Evolutionary conservation across 2,329 filamentous ascomycete species (phyloP), one percentile per base, ranked within the genome.

Genomic region (Nemania bipapillata): DNA sequence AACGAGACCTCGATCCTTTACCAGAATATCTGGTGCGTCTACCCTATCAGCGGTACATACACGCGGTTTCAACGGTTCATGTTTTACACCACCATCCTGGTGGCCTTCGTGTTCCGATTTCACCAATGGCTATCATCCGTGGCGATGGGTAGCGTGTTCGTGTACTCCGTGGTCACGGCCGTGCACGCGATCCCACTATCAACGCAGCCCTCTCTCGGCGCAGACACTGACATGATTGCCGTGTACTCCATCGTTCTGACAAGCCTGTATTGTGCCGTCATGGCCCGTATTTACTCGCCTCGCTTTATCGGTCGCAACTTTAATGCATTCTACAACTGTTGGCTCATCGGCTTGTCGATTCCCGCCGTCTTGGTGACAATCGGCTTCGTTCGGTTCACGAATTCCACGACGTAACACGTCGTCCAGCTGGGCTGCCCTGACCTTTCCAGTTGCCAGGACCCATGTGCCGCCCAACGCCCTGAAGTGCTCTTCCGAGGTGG

Each of bases 271-370:
- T n/a, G 35, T 20, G 54, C 54, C 1, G 3, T 56, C 20, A 40
- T 56, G 35, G 54, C 22, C 4, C 54, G 35, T 3, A 56, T 56
- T 17, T 45, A 45, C 40, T 45, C 15, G 3, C 17, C 40, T 45
- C 54, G 54, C 2, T 57, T 57, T 37, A 57, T 57, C 12, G 54
- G 54, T 22, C 54, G 20, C 17, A 45, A 57, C 22, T 57, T 57
- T 24, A 20, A 57, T 30, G 4, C 17, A 15, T 45, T 57, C 11
- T 45, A 57, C 54, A 28, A 28, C 3, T 57, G 37, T n/a, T n/a
- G n/a, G n/a, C n/a, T n/a, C n/a, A n/a, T n/a, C n/a, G n/a, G n/a
- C n/a, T n/a, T n/a, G n/a, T n/a, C n/a, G n/a, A n/a, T n/a, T n/a
- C n/a, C n/a, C n/a, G n/a, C n/a, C n/a, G n/a, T n/a, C n/a, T n/a